Base-by-base conservation (phyloP, 208 protist species). In the Trypanosoma avium region DNA sequence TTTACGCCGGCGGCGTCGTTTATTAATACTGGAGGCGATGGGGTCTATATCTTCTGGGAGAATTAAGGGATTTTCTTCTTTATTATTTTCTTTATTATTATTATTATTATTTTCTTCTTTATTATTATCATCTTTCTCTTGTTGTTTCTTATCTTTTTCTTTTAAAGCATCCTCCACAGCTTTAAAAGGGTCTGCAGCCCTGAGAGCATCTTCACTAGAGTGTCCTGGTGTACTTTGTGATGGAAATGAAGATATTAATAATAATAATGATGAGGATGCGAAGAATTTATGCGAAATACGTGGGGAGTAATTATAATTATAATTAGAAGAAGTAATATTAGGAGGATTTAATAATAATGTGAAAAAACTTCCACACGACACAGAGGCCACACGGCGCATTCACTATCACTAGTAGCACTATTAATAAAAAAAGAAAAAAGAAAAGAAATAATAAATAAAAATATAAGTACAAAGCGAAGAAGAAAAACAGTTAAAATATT, bases 1-100 rank as follows among this genome's bases (percentile, higher is more conserved):
- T 58, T 81, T 79, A 53, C 82, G 81, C 30, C 80, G 84, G 49
- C 77, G 79, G 21, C 78, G 73, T 3, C 88, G 81, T 2, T 71
- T 70, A 35, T 73, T 79, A 24, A 65, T 30, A n/a, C 59, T 40
- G 9, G 63, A 63, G 1, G 64, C 79, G 2, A 67, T 63, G 0
- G 67, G 54, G 15, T 81, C 76, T n/a, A 69, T 61, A 7, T 77
- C 67, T 10, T 76, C 29, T 45, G 67, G 19, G 0, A 64, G 35
- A 9, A 33, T n/a, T n/a, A n/a, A n/a, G n/a, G n/a, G n/a, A n/a
- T n/a, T n/a, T n/a, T n/a, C n/a, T n/a, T n/a, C n/a, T n/a, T n/a
- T n/a, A n/a, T n/a, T n/a, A n/a, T n/a, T n/a, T n/a, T n/a, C n/a
- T n/a, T n/a, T 10, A 22, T 66, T 52, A 45, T 12, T 49, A 4